These are phyloP conservation scores for Paramecium octaurelia DNA, from an alignment of 73 alveolate species.

Conservation along the genomic window DNA sequence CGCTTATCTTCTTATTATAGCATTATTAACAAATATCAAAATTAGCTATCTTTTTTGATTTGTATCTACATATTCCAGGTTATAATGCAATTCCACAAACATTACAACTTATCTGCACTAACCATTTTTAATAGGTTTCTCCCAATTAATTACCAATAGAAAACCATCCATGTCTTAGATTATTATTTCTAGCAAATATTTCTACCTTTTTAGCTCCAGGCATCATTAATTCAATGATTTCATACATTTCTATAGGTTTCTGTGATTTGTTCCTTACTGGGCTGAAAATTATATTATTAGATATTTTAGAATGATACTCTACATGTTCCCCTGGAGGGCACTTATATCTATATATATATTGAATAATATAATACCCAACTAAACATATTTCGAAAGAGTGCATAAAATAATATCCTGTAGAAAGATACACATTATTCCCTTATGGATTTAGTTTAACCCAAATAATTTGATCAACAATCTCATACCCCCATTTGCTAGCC, in stretches of 20 bases:
- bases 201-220: constrained; percentile 87
- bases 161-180: constrained; percentile 87
- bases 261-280: constrained; percentile 82
- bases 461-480: constrained; percentile 78
- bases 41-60: constrained; percentile 71
- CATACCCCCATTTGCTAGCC: constrained; percentile 92
- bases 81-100: constrained; percentile 62
- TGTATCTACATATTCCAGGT: constrained; percentile 68
- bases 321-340: constrained; percentile 76
- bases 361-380: constrained; percentile 52
- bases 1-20: neutral
- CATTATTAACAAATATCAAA: constrained; percentile 81
- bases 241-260: constrained; percentile 85
- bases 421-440: constrained; percentile 75
- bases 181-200: constrained; percentile 88
- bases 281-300: constrained; percentile 77
- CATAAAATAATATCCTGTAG: constrained; percentile 88
- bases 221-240: constrained; percentile 77
- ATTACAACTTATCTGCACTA: constrained; percentile 73
- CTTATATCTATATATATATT: constrained; percentile 78
- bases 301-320: constrained; percentile 74
- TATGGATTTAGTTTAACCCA: constrained; percentile 81
- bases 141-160: constrained; percentile 88
- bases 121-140: constrained; percentile 81
- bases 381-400: constrained; percentile 75